Conservation (phyloP, 129 eudicot species). For the Dittrichia graveolens region DNA sequence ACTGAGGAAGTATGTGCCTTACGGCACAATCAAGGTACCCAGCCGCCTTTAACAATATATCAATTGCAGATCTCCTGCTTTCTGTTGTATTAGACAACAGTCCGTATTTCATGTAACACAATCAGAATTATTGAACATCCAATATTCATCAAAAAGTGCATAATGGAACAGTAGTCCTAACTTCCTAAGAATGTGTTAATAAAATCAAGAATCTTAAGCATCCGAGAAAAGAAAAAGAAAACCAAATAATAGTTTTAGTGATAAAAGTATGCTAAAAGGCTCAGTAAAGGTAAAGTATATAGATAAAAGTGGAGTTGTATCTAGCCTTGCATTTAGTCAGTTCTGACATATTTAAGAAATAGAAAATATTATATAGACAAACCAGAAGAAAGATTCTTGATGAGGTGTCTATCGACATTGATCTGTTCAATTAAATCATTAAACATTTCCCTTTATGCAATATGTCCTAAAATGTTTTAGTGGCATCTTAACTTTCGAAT, state of each 20-base stretch:
- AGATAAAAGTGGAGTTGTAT: too few species aligned
- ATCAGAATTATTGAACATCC: neutral
- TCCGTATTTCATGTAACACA: conserved; percentile 21
- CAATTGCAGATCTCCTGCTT: conserved; percentile 83
- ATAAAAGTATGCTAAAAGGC: too few species aligned
- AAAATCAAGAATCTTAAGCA: conserved; percentile 1
- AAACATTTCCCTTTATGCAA: too few species aligned
- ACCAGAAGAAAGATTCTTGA: too few species aligned
- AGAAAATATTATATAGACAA: neutral
- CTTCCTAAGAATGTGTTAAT: neutral
- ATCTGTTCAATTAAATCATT: too few species aligned
- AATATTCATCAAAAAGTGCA: neutral
- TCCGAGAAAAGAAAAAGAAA: neutral
- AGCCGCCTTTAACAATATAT: conserved; percentile 86
- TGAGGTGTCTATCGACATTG: too few species aligned
- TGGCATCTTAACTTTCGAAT: too few species aligned
- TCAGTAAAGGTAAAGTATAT: too few species aligned
- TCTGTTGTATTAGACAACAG: conserved; percentile 48
- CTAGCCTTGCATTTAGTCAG: too few species aligned
- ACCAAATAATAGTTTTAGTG: too few species aligned
- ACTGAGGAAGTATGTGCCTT: conserved; percentile 78
- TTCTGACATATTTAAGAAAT: neutral
- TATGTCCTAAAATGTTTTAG: too few species aligned
- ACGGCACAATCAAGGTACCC: conserved; percentile 98
- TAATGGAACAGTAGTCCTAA: conserved; percentile 3